phyloP scores from a whole-genome alignment of 2,329 filamentous ascomycete species.

The Cladophialophora immunda region DNA sequence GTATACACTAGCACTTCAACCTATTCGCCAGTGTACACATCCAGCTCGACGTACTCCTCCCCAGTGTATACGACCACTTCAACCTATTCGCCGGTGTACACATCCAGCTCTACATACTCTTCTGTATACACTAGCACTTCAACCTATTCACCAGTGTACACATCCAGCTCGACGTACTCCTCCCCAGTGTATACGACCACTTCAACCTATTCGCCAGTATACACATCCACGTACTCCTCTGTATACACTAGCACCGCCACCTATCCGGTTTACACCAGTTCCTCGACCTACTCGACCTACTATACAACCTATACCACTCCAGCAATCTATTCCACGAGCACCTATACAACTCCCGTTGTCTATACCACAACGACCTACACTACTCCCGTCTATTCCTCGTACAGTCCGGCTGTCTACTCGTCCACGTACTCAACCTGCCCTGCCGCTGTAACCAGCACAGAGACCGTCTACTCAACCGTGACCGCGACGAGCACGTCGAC shows the following conservation, averaged over 20 bases:
- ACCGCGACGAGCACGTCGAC: not conserved
- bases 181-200: slow-evolving; percentile 3
- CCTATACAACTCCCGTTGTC: not conserved
- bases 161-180: slow-evolving; percentile 1
- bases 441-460: not conserved
- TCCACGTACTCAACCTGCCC: slow-evolving; percentile 8
- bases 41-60: slow-evolving; percentile 5
- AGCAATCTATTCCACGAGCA: not conserved
- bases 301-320: slow-evolving; percentile 1
- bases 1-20: not conserved
- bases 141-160: not conserved
- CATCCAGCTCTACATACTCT: not conserved
- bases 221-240: slow-evolving; percentile 1
- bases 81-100: not conserved
- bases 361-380: slow-evolving; percentile 8
- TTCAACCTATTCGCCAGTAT: not conserved
- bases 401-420: not conserved
- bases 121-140: not conserved
- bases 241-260: not conserved
- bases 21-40: not conserved
- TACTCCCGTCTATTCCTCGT: not conserved
- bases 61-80: slow-evolving; percentile 6
- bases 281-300: slow-evolving; percentile 3
- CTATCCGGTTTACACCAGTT: not conserved
- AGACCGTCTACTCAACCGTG: not conserved